These are phyloP conservation scores for Eucalyptus dawsonii DNA, from an alignment of 345 rosid genomes.

Conservation along the genomic window DNA sequence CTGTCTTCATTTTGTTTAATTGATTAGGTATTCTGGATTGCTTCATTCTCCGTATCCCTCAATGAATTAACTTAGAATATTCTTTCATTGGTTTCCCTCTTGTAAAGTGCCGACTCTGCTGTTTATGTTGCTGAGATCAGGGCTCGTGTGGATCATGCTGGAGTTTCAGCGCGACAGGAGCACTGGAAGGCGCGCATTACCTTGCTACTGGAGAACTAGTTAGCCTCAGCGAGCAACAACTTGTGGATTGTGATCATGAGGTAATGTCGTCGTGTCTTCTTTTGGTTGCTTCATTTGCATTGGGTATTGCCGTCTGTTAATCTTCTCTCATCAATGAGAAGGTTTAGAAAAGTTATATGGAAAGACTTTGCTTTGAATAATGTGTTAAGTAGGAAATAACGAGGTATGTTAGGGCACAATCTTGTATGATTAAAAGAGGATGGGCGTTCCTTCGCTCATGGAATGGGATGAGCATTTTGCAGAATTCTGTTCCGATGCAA, in stretches of 20 bases:
- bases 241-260: constrained; percentile 99
- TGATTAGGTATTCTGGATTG: not conserved
- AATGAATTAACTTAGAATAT: not conserved
- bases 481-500: not conserved
- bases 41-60: not conserved
- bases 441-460: not conserved
- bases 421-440: not conserved
- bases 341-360: not conserved
- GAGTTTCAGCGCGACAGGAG: constrained; percentile 97
- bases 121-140: constrained; percentile 6
- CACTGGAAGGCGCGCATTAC: constrained; percentile 88
- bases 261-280: constrained; percentile 9
- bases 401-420: not conserved
- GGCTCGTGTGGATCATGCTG: constrained; percentile 99
- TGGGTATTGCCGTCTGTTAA: not conserved
- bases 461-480: not conserved
- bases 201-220: constrained; percentile 80
- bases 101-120: not conserved
- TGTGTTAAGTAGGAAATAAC: not conserved
- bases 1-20: not conserved
- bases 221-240: constrained; percentile 98
- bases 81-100: not conserved
- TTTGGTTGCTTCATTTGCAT: not conserved
- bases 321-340: not conserved
- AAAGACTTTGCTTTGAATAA: not conserved